Conservation (phyloP, 768 basidiomycete species). For the Favolaschia claudopus region DNA sequence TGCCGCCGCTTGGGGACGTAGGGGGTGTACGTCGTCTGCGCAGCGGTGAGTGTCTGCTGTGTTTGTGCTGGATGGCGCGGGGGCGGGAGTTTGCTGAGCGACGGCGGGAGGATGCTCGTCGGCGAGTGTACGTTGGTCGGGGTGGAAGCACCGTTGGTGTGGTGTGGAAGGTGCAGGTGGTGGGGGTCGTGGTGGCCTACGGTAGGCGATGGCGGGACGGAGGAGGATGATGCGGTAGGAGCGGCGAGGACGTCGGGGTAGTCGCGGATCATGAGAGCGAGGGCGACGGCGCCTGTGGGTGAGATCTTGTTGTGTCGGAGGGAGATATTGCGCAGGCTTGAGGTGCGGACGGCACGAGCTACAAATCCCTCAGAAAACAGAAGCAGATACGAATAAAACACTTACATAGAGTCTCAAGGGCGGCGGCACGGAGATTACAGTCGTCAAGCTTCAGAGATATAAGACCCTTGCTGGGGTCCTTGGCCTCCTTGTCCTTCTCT, state of each 20-base stretch:
- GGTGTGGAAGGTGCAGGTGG: constrained; percentile 24
- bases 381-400: constrained; percentile 20
- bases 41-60: constrained; percentile 53
- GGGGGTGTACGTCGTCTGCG: constrained; percentile 84
- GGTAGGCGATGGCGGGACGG: constrained; percentile 46
- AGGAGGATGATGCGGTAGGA: constrained; percentile 35
- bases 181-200: constrained; percentile 21
- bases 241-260: constrained; percentile 81
- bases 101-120: constrained; percentile 36
- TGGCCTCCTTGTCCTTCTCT: not conserved
- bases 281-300: constrained; percentile 84
- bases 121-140: too few species aligned
- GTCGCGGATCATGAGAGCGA: constrained; percentile 96
- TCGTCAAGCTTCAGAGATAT: constrained; percentile 90
- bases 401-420: constrained; percentile 84
- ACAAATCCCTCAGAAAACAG: not conserved
- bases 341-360: constrained; percentile 87
- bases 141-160: too few species aligned
- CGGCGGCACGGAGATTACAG: constrained; percentile 75
- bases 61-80: constrained; percentile 48
- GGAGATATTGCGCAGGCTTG: constrained; percentile 87
- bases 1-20: constrained; percentile 77
- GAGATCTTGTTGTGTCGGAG: constrained; percentile 89
- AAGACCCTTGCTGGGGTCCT: constrained; percentile 58
- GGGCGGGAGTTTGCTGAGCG: constrained; percentile 37